Evolutionary conservation across 192 early-diverging fungal species (phyloP).

Genomic region (Coemansia sp.): DNA sequence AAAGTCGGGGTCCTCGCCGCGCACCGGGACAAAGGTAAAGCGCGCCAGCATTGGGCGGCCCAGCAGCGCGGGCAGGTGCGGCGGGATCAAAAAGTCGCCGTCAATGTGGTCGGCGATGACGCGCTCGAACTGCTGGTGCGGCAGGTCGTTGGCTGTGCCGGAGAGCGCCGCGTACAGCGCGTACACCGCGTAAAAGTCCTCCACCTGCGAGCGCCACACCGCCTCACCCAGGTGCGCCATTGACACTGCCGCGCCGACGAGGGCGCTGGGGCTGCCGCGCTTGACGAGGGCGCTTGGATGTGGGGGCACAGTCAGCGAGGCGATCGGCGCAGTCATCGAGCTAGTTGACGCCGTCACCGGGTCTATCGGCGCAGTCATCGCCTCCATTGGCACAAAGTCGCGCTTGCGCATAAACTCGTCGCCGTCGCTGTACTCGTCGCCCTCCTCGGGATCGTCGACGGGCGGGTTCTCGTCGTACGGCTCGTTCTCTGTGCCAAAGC

Average conservation of each 20-base stretch:
- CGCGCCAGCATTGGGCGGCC: conserved; percentile 44
- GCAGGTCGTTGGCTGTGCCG: conserved; percentile 35
- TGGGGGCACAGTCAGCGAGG: background rate
- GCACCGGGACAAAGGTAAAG: conserved; percentile 44
- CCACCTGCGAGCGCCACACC: conserved; percentile 43
- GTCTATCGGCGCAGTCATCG: background rate
- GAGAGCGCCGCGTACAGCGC: conserved; percentile 40
- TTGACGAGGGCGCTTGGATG: conserved; percentile 2
- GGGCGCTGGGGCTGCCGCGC: conserved; percentile 18
- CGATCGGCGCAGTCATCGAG: conserved; percentile 10
- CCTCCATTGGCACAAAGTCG: conserved; percentile 21
- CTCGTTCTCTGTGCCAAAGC: conserved; percentile 32
- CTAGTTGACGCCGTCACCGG: conserved; percentile 4
- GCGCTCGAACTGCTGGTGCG: conserved; percentile 47
- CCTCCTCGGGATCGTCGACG: conserved; percentile 50
- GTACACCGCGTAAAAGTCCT: conserved; percentile 47
- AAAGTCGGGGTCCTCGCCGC: conserved; percentile 41
- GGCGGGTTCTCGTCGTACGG: conserved; percentile 56
- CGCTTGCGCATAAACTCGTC: conserved; percentile 57
- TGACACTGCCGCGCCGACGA: conserved; percentile 34
- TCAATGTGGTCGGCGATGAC: conserved; percentile 47
- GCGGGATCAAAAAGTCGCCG: conserved; percentile 44
- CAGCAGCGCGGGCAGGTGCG: conserved; percentile 17
- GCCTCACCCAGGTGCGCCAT: conserved; percentile 40
- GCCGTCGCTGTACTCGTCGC: conserved; percentile 52